These are phyloP conservation scores for Arthrobotrys pseudoclavata DNA, from an alignment of 2,329 filamentous ascomycete species.

Conservation along the genomic window DNA sequence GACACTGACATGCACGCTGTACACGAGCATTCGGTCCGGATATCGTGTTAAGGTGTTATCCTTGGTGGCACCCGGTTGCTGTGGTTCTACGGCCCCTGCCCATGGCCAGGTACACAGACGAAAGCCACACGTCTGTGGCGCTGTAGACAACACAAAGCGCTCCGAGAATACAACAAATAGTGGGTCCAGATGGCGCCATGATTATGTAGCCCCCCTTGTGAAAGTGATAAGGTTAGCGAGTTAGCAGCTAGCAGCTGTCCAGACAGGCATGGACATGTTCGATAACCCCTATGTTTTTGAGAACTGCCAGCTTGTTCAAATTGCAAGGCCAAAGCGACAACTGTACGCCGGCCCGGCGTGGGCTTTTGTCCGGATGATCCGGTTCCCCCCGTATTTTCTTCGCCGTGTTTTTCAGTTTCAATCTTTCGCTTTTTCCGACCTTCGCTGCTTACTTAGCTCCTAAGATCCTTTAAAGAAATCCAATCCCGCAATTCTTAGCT, in stretches of 20 bases:
- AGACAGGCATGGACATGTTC: conserved; percentile 25
- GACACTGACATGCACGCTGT: no score
- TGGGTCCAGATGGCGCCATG: conserved; percentile 29
- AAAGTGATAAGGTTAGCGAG: conserved; percentile 36
- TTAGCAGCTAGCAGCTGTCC: conserved; percentile 22
- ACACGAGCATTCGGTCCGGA: no score
- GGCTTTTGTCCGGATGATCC: conserved; percentile 17
- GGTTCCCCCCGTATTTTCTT: conserved; percentile 1
- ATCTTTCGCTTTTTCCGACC: not conserved
- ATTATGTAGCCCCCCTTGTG: not conserved
- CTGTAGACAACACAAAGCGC: conserved; percentile 21
- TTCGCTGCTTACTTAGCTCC: conserved; percentile 27
- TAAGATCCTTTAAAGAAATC: not conserved
- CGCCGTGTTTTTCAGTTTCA: conserved; percentile 8
- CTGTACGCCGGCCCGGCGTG: conserved; percentile 25
- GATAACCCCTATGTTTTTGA: conserved; percentile 32
- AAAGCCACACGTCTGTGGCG: conserved; percentile 23
- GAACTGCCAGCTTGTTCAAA: conserved; percentile 26
- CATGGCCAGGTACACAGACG: no score
- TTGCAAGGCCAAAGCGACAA: conserved; percentile 20
- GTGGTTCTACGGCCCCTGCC: no score
- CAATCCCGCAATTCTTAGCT: not conserved
- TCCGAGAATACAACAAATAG: conserved; percentile 38
- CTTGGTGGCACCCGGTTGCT: no score
- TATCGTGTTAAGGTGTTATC: no score